phyloP scores from a whole-genome alignment of 2,329 filamentous ascomycete species.

The Apiospora marii region DNA sequence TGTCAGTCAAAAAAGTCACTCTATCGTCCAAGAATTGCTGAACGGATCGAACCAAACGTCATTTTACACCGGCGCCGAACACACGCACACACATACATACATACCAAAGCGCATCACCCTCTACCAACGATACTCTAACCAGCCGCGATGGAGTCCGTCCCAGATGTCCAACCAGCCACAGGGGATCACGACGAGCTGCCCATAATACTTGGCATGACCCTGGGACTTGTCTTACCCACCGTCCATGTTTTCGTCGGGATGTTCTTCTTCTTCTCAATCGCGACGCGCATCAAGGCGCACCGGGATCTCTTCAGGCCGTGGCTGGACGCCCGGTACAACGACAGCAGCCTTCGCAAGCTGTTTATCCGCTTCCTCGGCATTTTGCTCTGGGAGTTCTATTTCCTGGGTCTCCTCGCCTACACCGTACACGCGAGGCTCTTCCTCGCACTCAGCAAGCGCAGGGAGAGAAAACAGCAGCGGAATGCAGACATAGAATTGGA shows the following conservation, averaged over 20 bases:
- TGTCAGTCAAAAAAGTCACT: background rate
- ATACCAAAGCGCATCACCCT: background rate
- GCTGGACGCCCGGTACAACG: background rate
- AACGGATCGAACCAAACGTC: background rate
- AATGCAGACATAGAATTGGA: background rate
- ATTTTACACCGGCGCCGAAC: background rate
- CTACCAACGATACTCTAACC: background rate
- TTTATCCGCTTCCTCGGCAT: background rate
- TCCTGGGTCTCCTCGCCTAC: background rate
- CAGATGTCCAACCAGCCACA: too few species aligned
- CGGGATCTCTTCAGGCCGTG: background rate
- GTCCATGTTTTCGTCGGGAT: background rate
- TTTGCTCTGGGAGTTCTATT: background rate
- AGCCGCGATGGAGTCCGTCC: background rate
- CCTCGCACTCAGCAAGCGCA: background rate
- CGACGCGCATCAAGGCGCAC: background rate
- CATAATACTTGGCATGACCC: background rate
- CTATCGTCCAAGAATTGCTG: background rate
- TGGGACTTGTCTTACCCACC: background rate
- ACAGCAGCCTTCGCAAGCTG: background rate
- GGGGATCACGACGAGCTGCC: too few species aligned
- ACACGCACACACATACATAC: background rate
- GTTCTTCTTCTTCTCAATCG: background rate
- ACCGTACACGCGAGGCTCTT: background rate
- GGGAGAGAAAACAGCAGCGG: background rate